Base-by-base conservation (phyloP, 2,329 filamentous ascomycete genomes). In the Ascochyta clinopodiicola region DNA sequence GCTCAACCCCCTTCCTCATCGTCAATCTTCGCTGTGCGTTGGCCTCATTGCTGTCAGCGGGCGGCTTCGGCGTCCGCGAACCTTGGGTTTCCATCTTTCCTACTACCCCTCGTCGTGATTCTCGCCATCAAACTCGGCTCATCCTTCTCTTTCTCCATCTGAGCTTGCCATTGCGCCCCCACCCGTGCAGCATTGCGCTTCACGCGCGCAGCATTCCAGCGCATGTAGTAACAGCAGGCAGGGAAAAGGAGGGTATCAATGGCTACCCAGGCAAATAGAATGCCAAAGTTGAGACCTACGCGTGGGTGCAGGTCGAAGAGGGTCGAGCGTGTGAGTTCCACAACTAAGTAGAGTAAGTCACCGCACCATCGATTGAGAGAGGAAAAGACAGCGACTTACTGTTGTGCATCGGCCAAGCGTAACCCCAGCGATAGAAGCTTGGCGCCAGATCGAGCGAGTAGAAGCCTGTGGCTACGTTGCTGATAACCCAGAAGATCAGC, bases 401-500 rank as follows among this genome's bases (percentile, higher is more conserved):
- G 47, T 85, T 81, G 67, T 87, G 83, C 59, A 88, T 75, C 5
- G 86, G 86, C 83, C 85, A 86, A 1, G 82, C 86, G 64, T 86
- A 86, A 0, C 84, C 85, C 83, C 84, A 89, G 2, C 72, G 66
- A 67, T 85, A 89, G 65, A 88, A 88, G 0, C 69, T 73, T 0
- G 83, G 80, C 2, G 82, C 81, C 13, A 88, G 70, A 15, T 84
- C 81, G 35, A 88, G 72, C 3, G 81, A 71, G 67, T 88, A 85
- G 65, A 89, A 87, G 0, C 81, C 78, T 0, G 84, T 86, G 0
- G 81, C 76, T 0, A 88, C 84, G 63, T 89, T 89, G 8, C 82
- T 81, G 50, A 88, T 86, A 39, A 88, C 84, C 86, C 85, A 88
- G 63, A 87, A 88, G 50, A 88, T 87, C 2, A 89, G 73, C 82